Evolutionary conservation across 306 rosid genomes (phyloP), one percentile per base, ranked within the genome.

Genomic region (Alnus rubra): DNA sequence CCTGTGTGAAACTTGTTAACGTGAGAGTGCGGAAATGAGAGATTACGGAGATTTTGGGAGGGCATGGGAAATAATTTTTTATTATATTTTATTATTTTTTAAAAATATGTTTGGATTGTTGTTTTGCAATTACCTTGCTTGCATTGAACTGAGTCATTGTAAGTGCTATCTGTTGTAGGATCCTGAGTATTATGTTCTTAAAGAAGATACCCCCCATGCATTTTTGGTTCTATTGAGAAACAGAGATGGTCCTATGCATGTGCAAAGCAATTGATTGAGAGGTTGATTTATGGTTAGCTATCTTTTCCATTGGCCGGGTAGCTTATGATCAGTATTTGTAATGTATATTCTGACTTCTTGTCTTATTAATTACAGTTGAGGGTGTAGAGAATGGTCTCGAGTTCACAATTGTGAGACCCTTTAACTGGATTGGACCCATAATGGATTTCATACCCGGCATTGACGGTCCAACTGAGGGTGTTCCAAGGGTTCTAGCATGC

Each of bases 391-490:
- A 94, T 83, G 97, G 93, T 74, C 71, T 92, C 12, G 96, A 90
- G 74, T 92, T 94, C 80, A 88, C 98, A n/a, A 92, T 94, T 71
- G 98, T 94, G 64, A 84, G 98, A 59, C 97, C 98, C 55, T 94
- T 94, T 39, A 94, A 94, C 84, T 94, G 98, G 98, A 94, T 94
- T 59, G 98, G 98, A 63, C 97, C 98, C 69, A 65, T 96, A 70
- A 94, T 94, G 98, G 98, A 94, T 86, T 92, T 94, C 88, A 94
- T 94, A 76, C 98, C 98, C 14, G 98, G 98, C n/a, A 78, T 94
- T 71, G 97, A 94, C 33, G 98, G 98, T 50, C 98, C 98, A 63
- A 89, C 93, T 84, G 98, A 94, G 87, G 98, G 98, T 73, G 98
- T 94, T 86, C 98, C 98, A 1, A 84, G 97, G 68, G 98, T 94